Conservation (phyloP, 345 rosid genomes). For the Eucalyptus curtisii region DNA sequence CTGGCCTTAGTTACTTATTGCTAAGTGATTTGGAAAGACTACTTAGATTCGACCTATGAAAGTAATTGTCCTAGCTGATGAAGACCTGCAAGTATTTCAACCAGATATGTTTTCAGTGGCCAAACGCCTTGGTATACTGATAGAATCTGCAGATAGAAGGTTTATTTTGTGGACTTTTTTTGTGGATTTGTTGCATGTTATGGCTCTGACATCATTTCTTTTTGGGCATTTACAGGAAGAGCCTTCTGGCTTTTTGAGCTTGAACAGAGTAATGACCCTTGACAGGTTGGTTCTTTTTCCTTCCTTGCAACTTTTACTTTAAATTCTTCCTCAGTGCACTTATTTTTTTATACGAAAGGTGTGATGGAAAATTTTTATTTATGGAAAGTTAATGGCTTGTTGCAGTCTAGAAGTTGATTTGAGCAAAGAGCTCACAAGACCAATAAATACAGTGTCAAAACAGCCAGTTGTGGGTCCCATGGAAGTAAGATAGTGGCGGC, state of each 20-base stretch:
- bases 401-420: conserved; percentile 78
- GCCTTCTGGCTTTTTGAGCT: conserved; percentile 78
- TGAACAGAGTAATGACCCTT: conserved; percentile 78
- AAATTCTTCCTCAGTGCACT: neutral
- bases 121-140: neutral
- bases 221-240: conserved; percentile 42
- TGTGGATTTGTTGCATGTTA: neutral
- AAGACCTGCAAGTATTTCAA: neutral
- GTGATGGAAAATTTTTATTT: neutral
- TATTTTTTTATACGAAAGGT: neutral
- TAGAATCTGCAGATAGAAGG: neutral
- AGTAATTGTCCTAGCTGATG: neutral
- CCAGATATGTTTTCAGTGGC: neutral
- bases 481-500: conserved; percentile 19
- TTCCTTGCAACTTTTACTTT: neutral
- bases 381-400: neutral
- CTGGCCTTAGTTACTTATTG: neutral
- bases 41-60: neutral
- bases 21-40: neutral
- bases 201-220: neutral
- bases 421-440: conserved; percentile 58
- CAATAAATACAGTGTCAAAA: conserved; percentile 20
- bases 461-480: conserved; percentile 11
- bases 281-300: conserved; percentile 50
- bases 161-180: neutral